These are phyloP conservation scores for Coemansia asiatica DNA, from an alignment of 192 early-diverging fungal species.

Conservation along the genomic window DNA sequence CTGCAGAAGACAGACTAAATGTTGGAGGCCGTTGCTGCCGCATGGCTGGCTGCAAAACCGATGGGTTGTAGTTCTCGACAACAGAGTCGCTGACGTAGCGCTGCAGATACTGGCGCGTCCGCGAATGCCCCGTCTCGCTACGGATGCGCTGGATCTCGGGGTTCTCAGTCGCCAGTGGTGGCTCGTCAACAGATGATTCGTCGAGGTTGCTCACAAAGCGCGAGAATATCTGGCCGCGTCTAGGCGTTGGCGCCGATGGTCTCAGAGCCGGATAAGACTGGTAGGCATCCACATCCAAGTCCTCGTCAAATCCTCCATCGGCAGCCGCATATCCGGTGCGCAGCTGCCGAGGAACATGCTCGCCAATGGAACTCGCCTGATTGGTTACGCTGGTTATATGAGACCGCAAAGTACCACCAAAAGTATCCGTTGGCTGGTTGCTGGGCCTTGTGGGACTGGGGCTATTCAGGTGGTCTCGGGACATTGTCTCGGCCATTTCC, in stretches of 20 bases:
- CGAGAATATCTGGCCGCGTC: conserved; percentile 21
- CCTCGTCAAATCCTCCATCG: neutral
- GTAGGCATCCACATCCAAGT: neutral
- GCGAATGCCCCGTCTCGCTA: conserved; percentile 9
- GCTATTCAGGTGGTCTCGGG: neutral
- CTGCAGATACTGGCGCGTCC: conserved; percentile 19
- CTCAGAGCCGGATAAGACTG: conserved; percentile 13
- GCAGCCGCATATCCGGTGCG: neutral
- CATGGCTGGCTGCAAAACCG: neutral
- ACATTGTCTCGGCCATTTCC: neutral
- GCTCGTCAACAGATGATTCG: neutral
- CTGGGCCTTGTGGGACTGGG: neutral
- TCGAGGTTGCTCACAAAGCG: conserved; percentile 1
- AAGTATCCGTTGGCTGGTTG: neutral
- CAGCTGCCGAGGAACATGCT: neutral
- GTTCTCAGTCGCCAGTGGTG: neutral
- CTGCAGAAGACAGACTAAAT: neutral
- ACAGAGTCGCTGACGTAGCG: conserved; percentile 23
- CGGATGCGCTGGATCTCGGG: conserved; percentile 8
- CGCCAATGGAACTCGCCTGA: neutral
- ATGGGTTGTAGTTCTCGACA: neutral
- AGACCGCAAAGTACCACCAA: neutral
- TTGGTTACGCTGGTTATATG: neutral
- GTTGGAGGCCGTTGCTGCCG: neutral
- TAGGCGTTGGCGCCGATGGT: conserved; percentile 45